Base-by-base conservation (phyloP, 805 yeast genomes). In the Yarrowia alimentaria region DNA sequence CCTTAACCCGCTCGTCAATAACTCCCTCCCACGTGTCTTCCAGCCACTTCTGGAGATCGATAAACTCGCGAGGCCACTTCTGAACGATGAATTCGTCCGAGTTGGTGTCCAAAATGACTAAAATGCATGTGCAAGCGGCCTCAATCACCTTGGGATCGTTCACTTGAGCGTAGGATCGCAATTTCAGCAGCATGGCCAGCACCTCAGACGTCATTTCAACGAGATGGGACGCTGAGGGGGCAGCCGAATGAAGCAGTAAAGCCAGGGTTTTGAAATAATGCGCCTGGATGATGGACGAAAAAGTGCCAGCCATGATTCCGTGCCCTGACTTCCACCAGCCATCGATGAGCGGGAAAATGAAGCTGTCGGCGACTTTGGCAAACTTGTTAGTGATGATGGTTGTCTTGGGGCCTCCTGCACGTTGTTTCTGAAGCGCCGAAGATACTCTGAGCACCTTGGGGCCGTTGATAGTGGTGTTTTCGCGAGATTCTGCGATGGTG, bases 191-290 rank as follows among this genome's bases (percentile, higher is more conserved):
- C 7, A 66, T 34, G 1, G 57, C 57, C 37, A 82, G 55, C 51
- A 74, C 64, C 55, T 83, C 89, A 2, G 65, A 60, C 1, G 77
- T 68, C 86, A 85, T 81, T 28, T 77, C 85, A 1, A 66, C 61
- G 18, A 79, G 60, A 34, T 77, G 74, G 1, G 66, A 56, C 0
- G 78, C 66, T 2, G 78, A 66, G 1, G 87, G 88, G 54, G 77
- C 75, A 0, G 84, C 79, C 43, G 79, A 68, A 49, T 77, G 78
- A 16, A 81, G 61, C 2, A 84, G 57, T n/a, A 83, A 59, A 0
- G 79, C 71, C 50, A 84, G 59, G 0, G 86, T 80, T 50, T 77
- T 74, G 37, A 84, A 57, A 61, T 72, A 83, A 60, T 84, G 90
- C 0, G 78, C 71, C 26, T 71, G 68, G 16, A 83, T 63, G 1